phyloP scores from a whole-genome alignment of 768 basidiomycete genomes.

The Tulasnella calospora region DNA sequence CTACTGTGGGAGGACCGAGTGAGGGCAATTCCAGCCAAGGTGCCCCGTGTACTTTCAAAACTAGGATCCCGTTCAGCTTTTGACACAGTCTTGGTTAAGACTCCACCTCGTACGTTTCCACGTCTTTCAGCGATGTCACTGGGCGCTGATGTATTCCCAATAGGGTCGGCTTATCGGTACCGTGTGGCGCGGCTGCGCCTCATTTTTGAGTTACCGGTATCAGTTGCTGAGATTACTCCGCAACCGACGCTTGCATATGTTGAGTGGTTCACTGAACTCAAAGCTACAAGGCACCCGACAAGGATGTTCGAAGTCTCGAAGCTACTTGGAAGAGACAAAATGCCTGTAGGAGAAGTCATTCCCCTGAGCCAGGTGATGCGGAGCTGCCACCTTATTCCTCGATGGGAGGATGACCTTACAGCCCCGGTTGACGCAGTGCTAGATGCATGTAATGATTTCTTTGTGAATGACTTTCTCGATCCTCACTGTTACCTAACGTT shows the following conservation, averaged over 20 bases:
- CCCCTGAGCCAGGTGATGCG: neutral
- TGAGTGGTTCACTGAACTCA: no score
- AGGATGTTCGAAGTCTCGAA: neutral
- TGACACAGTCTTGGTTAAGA: constrained; percentile 24
- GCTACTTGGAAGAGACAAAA: neutral
- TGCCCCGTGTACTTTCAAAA: no score
- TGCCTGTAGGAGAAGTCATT: neutral
- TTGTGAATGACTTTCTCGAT: constrained; percentile 6
- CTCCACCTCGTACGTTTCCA: neutral
- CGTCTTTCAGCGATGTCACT: neutral
- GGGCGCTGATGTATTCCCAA: neutral
- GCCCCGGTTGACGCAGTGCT: neutral
- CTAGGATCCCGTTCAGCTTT: no score
- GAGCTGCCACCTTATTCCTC: neutral
- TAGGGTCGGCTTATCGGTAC: neutral
- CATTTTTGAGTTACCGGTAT: constrained; percentile 26
- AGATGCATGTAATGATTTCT: neutral
- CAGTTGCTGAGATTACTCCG: constrained; percentile 20
- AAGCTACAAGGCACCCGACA: neutral
- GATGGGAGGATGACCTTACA: no score
- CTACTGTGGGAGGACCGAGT: neutral
- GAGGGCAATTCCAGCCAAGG: neutral
- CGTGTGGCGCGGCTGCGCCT: constrained; percentile 26
- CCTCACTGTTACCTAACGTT: no score
- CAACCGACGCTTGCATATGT: constrained; percentile 27